Percentiles rank a stretch among this genome's conserved stretches.
phyloP scores from a whole-genome alignment of 2,329 filamentous ascomycete species.

The Mariannaea elegans region DNA sequence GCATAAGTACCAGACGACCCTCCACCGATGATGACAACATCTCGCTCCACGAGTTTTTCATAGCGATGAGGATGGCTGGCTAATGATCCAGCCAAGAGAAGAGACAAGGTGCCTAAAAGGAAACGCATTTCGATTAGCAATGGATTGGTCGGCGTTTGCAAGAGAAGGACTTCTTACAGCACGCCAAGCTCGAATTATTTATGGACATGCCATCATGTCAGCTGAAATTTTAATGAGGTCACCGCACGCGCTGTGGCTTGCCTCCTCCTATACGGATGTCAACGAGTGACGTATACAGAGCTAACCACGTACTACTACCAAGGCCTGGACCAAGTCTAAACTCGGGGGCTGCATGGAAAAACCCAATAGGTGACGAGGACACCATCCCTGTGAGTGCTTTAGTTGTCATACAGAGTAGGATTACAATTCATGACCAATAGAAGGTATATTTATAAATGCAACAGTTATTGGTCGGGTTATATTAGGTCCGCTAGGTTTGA shows the following conservation, averaged over 20 bases:
- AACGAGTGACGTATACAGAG: too few relatives aligned
- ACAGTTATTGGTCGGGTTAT: too few relatives aligned
- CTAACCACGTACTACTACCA: too few relatives aligned
- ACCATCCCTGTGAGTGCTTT: too few relatives aligned
- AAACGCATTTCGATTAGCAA: background rate
- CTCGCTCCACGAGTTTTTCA: background rate
- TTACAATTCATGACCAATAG: too few relatives aligned
- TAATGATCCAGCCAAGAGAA: background rate
- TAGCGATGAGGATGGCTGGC: background rate
- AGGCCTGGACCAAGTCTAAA: too few relatives aligned
- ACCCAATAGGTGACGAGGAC: too few relatives aligned
- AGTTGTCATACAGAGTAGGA: too few relatives aligned
- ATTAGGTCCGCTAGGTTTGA: too few relatives aligned
- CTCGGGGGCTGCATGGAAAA: too few relatives aligned
- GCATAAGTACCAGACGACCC: slow-evolving; percentile 8
- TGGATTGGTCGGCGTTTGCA: background rate
- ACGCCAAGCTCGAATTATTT: background rate
- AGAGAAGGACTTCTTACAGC: background rate
- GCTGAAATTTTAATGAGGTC: background rate
- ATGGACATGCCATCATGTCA: background rate
- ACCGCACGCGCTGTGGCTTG: background rate
- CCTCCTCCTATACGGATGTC: too few relatives aligned
- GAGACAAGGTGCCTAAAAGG: background rate
- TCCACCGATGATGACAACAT: slow-evolving; percentile 13
- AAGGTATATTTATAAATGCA: too few relatives aligned